Conservation (phyloP, 2,329 filamentous ascomycete species). For the Elsinoe australis region DNA sequence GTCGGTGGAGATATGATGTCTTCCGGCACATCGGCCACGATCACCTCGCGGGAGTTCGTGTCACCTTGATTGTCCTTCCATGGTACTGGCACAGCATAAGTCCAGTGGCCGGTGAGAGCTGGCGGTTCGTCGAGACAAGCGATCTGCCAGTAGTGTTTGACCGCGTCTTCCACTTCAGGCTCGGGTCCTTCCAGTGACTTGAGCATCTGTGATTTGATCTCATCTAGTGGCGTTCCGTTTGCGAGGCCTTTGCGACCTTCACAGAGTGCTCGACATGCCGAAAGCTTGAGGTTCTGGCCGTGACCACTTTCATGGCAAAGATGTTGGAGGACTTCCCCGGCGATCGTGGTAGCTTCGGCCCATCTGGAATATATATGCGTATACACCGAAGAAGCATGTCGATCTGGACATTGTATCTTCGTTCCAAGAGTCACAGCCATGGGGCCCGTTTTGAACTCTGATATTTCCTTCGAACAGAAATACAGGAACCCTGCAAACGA, state of each 20-base stretch:
- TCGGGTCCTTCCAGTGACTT: not conserved
- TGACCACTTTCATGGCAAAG: not conserved
- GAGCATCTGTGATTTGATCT: not conserved
- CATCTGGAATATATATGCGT: constrained; percentile 6
- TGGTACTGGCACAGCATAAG: not conserved
- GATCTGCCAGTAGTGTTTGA: not conserved
- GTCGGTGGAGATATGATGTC: not conserved
- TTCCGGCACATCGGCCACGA: not conserved
- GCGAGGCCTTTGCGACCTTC: not conserved
- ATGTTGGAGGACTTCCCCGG: not conserved
- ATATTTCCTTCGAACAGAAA: constrained; percentile 1
- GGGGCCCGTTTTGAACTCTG: not conserved
- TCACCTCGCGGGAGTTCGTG: not conserved
- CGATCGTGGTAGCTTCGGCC: not conserved
- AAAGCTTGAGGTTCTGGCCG: not conserved
- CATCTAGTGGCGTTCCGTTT: not conserved
- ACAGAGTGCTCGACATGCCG: constrained; percentile 1
- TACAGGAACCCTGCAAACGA: constrained; percentile 10
- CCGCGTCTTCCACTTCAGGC: not conserved
- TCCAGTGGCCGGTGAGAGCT: not conserved
- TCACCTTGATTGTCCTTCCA: not conserved
- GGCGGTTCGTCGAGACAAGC: constrained; percentile 2
- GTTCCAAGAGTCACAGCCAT: not conserved
- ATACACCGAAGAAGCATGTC: not conserved
- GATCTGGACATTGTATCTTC: not conserved